These are phyloP conservation scores for Metschnikowia chrysomelidarum DNA, from an alignment of 805 yeast genomes.

Conservation along the genomic window DNA sequence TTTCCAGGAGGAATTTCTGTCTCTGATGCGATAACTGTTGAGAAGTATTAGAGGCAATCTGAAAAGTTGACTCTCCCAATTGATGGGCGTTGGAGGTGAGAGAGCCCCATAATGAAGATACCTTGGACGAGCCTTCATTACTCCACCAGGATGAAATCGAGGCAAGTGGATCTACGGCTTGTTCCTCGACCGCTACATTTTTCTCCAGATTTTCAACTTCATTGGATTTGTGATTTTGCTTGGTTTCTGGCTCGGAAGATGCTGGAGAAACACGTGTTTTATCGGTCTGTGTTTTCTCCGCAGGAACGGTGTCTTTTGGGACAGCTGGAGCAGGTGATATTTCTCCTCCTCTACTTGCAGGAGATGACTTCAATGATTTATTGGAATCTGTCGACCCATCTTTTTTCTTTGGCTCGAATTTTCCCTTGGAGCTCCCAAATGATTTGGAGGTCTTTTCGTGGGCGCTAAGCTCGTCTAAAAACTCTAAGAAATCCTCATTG, in stretches of 20 bases:
- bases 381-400: background rate
- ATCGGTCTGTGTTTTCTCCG: too few species aligned
- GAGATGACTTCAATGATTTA: too few species aligned
- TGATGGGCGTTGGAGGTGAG: conserved; percentile 52
- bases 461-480: conserved; percentile 68
- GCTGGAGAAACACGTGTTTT: too few species aligned
- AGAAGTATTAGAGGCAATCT: conserved; percentile 45
- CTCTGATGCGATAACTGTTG: conserved; percentile 40
- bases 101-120: conserved; percentile 65
- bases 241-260: too few species aligned
- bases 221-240: too few species aligned
- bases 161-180: conserved; percentile 56
- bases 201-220: too few species aligned
- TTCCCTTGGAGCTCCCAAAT: conserved; percentile 19
- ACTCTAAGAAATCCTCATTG: conserved; percentile 54
- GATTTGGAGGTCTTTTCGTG: conserved; percentile 41
- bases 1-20: conserved; percentile 32
- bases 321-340: too few species aligned
- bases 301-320: too few species aligned
- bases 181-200: conserved; percentile 23
- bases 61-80: conserved; percentile 50
- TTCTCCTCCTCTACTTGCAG: too few species aligned
- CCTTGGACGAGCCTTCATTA: conserved; percentile 62
- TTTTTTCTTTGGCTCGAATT: conserved; percentile 35
- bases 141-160: conserved; percentile 77